Percentiles rank a stretch among this genome's conserved stretches.
phyloP scores from a whole-genome alignment of 495 filamentous ascomycete genomes.

The Podospora pseudocomata region DNA sequence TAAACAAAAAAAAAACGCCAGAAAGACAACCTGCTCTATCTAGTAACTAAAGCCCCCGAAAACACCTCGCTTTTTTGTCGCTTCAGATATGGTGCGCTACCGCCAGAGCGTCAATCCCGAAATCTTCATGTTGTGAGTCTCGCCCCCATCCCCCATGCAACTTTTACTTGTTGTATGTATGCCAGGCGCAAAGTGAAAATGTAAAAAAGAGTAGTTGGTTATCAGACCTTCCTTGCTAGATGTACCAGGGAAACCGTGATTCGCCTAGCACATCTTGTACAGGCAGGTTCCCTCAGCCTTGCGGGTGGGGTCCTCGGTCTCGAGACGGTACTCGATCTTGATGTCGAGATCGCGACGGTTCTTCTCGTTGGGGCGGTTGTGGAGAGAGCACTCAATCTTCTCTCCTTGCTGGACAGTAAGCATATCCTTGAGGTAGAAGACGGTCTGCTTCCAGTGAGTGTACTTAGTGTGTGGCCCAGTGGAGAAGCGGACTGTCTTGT shows the following conservation, averaged over 20 bases:
- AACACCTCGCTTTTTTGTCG: background rate
- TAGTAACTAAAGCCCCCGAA: background rate
- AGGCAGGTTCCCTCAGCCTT: slow-evolving; percentile 64
- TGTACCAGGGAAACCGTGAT: background rate
- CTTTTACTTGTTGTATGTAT: background rate
- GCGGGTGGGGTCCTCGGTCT: slow-evolving; percentile 67
- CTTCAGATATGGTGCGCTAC: background rate
- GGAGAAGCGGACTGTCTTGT: slow-evolving; percentile 78
- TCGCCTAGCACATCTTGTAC: slow-evolving; percentile 79
- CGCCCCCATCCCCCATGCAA: background rate
- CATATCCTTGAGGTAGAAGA: slow-evolving; percentile 82
- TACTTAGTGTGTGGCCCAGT: slow-evolving; percentile 88
- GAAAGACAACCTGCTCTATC: background rate
- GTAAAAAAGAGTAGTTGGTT: background rate
- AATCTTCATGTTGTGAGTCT: background rate
- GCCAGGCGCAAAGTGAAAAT: background rate
- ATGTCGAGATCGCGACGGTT: slow-evolving; percentile 96
- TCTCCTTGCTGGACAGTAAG: slow-evolving; percentile 80
- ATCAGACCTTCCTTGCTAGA: slow-evolving; percentile 1
- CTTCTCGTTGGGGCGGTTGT: slow-evolving; percentile 85
- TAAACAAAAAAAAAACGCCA: background rate
- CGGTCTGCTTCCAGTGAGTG: slow-evolving; percentile 94
- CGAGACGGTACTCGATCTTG: slow-evolving; percentile 74
- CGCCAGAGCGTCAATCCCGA: background rate
- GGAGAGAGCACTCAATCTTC: slow-evolving; percentile 63